These are phyloP conservation scores for Monosporozyma solicola DNA, from an alignment of 805 yeast genomes.

Conservation along the genomic window DNA sequence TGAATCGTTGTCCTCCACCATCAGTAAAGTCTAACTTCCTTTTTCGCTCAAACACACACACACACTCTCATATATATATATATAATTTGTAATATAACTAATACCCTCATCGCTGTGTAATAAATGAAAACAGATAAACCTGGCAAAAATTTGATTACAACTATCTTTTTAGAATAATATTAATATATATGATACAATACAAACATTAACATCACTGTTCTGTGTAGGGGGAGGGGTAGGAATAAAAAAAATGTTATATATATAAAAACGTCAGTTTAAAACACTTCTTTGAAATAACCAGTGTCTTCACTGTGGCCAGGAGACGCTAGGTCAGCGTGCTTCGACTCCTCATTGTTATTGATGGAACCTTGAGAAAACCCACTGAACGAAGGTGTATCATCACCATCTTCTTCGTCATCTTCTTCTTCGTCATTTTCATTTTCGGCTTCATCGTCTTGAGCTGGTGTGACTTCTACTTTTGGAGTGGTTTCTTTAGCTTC, in stretches of 20 bases:
- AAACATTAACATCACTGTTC: background rate
- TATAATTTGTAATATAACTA: background rate
- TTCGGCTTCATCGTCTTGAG: background rate
- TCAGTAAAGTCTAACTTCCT: background rate
- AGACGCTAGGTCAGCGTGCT: slow-evolving; percentile 6
- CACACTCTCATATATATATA: background rate
- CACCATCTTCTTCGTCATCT: slow-evolving; percentile 4
- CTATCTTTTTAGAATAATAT: background rate
- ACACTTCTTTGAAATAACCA: slow-evolving; percentile 6
- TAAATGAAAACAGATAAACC: background rate
- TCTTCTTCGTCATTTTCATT: background rate
- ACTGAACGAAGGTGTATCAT: slow-evolving; percentile 17
- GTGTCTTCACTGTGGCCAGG: slow-evolving; percentile 2
- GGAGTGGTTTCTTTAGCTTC: slow-evolving; percentile 2
- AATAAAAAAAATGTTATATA: background rate
- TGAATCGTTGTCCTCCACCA: background rate
- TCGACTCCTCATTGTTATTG: slow-evolving; percentile 13
- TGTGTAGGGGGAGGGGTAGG: too few relatives aligned
- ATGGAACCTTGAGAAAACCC: slow-evolving; percentile 25
- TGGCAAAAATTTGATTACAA: too few relatives aligned
- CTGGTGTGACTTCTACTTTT: background rate
- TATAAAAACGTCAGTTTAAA: background rate
- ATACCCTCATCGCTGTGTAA: background rate
- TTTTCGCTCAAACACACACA: too few relatives aligned
- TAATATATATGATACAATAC: background rate